Base-by-base conservation (phyloP, 371 early-diverging fungal species). In the Rozella allomycis region DNA sequence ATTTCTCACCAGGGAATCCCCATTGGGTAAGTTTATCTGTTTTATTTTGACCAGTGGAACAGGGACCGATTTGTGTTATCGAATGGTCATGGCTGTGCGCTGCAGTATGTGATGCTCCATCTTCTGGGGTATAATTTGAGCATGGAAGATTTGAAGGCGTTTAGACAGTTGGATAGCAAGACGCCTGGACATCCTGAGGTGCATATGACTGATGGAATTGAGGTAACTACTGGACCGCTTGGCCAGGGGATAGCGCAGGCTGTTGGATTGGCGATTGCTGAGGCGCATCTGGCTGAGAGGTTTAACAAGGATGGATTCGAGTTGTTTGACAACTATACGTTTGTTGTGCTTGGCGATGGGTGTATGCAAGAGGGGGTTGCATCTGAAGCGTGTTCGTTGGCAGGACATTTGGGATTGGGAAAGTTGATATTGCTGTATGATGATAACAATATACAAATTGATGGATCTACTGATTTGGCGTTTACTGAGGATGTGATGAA, bases 321-420 rank as follows among this genome's bases (percentile, higher is more conserved):
- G 13, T 48, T 93, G 17, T 62, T 93, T 46, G 64, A 75, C 54
- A 80, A 83, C 60, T 50, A 73, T 43, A 83, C 84, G 20, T 96
- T 71, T 40, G 68, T 72, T 44, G 69, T 97, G 30, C 52, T 74
- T 25, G 99, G 99, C 45, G 99, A 98, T 54, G 99, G 99, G 25
- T 98, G 99, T 63, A 58, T 91, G 41, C 96, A 96, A 56, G 99
- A 98, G 62, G 99, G 99, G 59, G 83, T 98, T 16, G 56, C 78
- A 23, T 67, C 79, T 23, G 99, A 98, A 56, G 88, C 99, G n/a
- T 65, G 70, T 43, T 85, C 94, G 5, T 66, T 98, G 38, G 97
- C 96, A 30, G 96, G 94, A 69, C 98, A 96, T 50, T 62, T 86
- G 55, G 55, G 82, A 55, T 68, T 98, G 23, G 88, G 90, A 42